Base-by-base conservation (phyloP, 2,329 filamentous ascomycete species). In the Penicillium sp. region DNA sequence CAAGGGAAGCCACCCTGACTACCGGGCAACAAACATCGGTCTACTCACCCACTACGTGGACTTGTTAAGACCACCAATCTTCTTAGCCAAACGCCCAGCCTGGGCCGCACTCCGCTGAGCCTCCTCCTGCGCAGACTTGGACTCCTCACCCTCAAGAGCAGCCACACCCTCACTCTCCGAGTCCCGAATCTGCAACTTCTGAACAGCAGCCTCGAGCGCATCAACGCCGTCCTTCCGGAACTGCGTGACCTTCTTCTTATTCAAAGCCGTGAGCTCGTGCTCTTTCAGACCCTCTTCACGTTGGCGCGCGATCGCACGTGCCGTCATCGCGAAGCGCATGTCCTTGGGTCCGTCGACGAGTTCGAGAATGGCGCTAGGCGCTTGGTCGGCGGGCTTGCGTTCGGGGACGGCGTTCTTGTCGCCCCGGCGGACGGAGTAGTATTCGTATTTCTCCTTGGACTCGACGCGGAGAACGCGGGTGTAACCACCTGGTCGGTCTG, bases 261-360 rank as follows among this genome's bases (percentile, higher is more conserved):
- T 98, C 73, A 86, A 84, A 60, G 83, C 81, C 37, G 94, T 97
- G 70, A 95, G 82, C 35, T 91, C 85, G 68, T 88, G 90, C 71
- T 81, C 76, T 56, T 86, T 83, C 42, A 87, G 84, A 15, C 87
- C 79, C 62, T 80, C 75, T 15, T 73, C 70, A 2, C 83, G 80
- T 61, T 83, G 75, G 30, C 88, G 84, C 47, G 91, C 92, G 7
- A 98, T 84, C 0, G 92, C 89, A 70, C 90, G 91, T 28, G 95
- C 95, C 2, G 93, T 97, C 86, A 98, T 89, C 72, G 92, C 92
- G 80, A 97, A 97, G 37, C 93, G 91, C 83, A 97, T 91, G 79
- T 99, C 95, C 76, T 89, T 91, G 37, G 93, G 92, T 38, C 94
- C 93, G 79, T 99, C 95, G 64, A 99, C 93, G 35, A 99, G 86